Conservation (phyloP, 805 yeast genomes). For the Lipomyces sp. region DNA sequence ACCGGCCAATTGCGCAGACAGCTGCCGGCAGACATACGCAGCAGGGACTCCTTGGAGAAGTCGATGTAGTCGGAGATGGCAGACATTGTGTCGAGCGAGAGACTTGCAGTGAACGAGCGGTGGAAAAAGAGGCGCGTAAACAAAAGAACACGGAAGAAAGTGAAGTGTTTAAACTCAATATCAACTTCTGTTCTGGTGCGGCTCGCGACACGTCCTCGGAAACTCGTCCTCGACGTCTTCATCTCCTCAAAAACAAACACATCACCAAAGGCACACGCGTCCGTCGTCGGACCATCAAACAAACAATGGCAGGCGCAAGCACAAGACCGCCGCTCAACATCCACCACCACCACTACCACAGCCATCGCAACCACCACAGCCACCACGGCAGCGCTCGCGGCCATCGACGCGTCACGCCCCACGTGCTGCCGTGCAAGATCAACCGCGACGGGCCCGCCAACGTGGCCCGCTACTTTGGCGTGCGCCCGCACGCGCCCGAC, state of each 20-base stretch:
- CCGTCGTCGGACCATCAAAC: too few relatives aligned
- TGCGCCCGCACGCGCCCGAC: not conserved
- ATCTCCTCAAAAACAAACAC: too few relatives aligned
- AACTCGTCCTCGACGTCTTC: too few relatives aligned
- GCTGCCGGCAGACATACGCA: slow-evolving; percentile 2
- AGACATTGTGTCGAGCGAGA: slow-evolving; percentile 3
- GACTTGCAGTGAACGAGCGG: slow-evolving; percentile 4
- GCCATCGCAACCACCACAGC: not conserved
- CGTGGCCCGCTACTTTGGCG: slow-evolving; percentile 10
- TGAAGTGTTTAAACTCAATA: too few relatives aligned
- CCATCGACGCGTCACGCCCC: slow-evolving; percentile 1
- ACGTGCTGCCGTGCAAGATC: slow-evolving; percentile 23
- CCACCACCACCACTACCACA: not conserved
- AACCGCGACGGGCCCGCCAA: slow-evolving; percentile 22
- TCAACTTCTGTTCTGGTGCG: too few relatives aligned
- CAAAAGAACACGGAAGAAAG: too few relatives aligned
- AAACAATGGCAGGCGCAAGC: too few relatives aligned
- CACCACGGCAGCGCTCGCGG: not conserved
- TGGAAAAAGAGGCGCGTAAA: too few relatives aligned
- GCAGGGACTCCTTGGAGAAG: slow-evolving; percentile 17
- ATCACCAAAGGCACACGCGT: too few relatives aligned
- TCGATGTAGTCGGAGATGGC: slow-evolving; percentile 6
- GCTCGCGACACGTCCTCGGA: too few relatives aligned
- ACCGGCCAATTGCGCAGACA: not conserved
- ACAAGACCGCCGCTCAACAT: not conserved